Base-by-base conservation (phyloP, 176 grass and related monocot genomes). In the Oryza meyeriana region DNA sequence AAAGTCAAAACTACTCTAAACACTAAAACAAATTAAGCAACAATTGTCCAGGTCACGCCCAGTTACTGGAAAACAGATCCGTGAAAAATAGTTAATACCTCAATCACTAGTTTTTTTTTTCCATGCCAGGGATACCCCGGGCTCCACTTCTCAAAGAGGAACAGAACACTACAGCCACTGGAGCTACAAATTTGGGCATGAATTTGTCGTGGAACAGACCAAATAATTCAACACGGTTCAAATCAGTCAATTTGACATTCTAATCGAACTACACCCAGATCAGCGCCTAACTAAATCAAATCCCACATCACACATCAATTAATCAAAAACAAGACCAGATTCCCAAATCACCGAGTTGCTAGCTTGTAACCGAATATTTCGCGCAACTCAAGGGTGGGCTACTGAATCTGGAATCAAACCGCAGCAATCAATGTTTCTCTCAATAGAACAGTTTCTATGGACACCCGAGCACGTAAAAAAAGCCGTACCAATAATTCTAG, bases 401-500 rank as follows among this genome's bases (percentile, higher is more conserved):
- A 66, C 41, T 20, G 24, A 82, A 64, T 82, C 22, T 52, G 18
- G 65, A 71, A 86, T 58, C 52, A 31, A 52, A 83, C 10, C 34
- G 16, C 64, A 8, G 45, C 33, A 69, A 69, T 75, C 67, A 34
- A 52, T 22, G 18, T 55, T 55, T 1, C 48, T 17, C 29, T 10
- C 79, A 72, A 76, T 77, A 65, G 27, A 88, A 84, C 72, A 77
- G 64, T 85, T n/a, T 16, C 27, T 5, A 30, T 10, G 58, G 12
- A 10, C 48, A 24, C 28, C 25, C 3, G 1, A 50, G 45, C 38
- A 36, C 28, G 28, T 24, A 3, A 20, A 40, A 10, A 59, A 36
- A 45, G 8, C 22, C 48, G 17, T 8, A 33, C 28, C 42, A 0
- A 35, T 72, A 71, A 47, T 66, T 64, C 9, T 20, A 73, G 22